A percentile compares a stretch with the other conserved stretches of the same genome.
Conservation (phyloP, 495 filamentous ascomycete genomes). For the Darksidea phi region DNA sequence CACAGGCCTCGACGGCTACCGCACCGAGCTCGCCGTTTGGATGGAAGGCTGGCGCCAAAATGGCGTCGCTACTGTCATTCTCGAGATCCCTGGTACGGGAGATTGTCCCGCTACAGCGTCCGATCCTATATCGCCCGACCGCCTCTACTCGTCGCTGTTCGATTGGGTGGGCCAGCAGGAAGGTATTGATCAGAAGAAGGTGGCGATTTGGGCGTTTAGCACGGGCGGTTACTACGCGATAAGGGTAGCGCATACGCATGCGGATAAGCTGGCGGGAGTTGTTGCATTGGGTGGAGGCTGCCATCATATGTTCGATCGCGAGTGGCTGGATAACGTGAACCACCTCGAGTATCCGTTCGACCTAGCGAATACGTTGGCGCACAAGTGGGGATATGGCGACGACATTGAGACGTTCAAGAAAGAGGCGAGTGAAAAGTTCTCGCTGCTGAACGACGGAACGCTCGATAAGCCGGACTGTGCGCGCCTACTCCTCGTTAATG, state of each 20-base stretch:
- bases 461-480: conserved; percentile 58
- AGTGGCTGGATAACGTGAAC: conserved; percentile 66
- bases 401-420: conserved; percentile 59
- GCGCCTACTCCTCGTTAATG: conserved; percentile 67
- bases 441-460: conserved; percentile 68
- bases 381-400: conserved; percentile 66
- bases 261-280: conserved; percentile 54
- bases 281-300: conserved; percentile 72
- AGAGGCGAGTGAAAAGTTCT: conserved; percentile 67
- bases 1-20: conserved; percentile 76
- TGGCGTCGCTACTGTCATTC: conserved; percentile 56
- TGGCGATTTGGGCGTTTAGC: conserved; percentile 72
- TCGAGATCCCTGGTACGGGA: conserved; percentile 78
- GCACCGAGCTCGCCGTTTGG: conserved; percentile 73
- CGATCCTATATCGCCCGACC: conserved; percentile 54
- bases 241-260: conserved; percentile 70
- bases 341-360: conserved; percentile 77
- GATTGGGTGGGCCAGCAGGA: conserved; percentile 61
- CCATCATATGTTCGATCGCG: conserved; percentile 65
- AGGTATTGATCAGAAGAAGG: conserved; percentile 59
- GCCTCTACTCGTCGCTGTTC: conserved; percentile 63
- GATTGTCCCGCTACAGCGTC: conserved; percentile 67
- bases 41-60: conserved; percentile 64
- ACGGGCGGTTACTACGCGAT: conserved; percentile 77
- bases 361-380: conserved; percentile 62